Conservation (phyloP, 805 yeast species). For the Pichia cephalocereana region DNA sequence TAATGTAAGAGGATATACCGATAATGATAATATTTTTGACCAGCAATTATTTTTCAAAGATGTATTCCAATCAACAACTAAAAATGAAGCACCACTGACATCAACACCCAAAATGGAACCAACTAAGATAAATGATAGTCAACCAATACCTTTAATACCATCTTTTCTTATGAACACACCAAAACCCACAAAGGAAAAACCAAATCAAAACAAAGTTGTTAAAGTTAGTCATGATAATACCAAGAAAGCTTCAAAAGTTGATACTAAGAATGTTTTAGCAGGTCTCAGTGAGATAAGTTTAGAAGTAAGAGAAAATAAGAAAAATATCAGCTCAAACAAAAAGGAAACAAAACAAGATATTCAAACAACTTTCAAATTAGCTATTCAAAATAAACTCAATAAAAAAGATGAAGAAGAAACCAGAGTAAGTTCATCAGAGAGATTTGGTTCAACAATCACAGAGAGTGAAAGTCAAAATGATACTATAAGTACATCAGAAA, state of each 20-base stretch:
- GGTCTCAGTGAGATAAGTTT: background rate
- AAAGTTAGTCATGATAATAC: no score
- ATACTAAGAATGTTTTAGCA: background rate
- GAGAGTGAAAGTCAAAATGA: background rate
- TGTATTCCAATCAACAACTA: no score
- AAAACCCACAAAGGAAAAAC: conserved; percentile 1
- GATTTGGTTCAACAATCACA: background rate
- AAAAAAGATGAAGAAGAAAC: background rate
- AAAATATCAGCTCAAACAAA: background rate
- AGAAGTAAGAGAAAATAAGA: background rate
- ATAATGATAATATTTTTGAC: no score
- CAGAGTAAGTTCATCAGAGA: background rate
- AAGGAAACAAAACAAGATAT: background rate
- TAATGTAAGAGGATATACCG: no score
- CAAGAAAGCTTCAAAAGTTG: background rate
- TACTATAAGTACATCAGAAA: background rate
- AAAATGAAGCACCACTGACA: no score
- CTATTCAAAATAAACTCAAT: background rate
- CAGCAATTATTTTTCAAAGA: no score
- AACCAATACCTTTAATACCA: no score
- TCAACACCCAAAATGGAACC: no score
- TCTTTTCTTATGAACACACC: no score
- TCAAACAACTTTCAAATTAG: background rate
- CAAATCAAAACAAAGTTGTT: background rate
- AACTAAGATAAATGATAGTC: no score